These are phyloP conservation scores for Rhizoctonia solani DNA, from an alignment of 1,284 basidiomycete species.

Conservation along the genomic window DNA sequence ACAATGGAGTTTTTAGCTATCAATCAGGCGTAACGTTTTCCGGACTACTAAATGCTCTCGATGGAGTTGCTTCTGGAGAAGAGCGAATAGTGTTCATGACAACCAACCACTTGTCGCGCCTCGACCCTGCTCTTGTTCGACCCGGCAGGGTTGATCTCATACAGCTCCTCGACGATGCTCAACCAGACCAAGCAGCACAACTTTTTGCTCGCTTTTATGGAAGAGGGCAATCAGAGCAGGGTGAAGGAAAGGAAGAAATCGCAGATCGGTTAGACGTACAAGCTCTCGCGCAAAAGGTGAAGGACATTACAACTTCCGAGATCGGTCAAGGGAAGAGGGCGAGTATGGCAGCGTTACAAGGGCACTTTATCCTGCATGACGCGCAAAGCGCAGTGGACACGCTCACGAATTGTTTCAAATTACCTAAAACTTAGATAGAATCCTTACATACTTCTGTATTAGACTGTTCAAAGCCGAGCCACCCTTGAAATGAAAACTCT, in stretches of 20 bases:
- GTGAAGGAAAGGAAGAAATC: constrained; percentile 24
- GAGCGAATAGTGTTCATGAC: constrained; percentile 99
- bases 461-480: too few species aligned
- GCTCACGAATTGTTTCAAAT: constrained; percentile 40
- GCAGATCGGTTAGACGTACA: constrained; percentile 49
- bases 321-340: constrained; percentile 59
- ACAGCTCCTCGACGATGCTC: constrained; percentile 86
- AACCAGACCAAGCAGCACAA: constrained; percentile 74
- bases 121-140: constrained; percentile 55
- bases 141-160: constrained; percentile 92
- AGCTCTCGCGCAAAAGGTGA: constrained; percentile 55
- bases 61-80: constrained; percentile 96
- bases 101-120: constrained; percentile 80
- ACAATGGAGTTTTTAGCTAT: constrained; percentile 57
- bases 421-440: neutral
- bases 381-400: constrained; percentile 64
- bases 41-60: constrained; percentile 94
- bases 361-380: constrained; percentile 82
- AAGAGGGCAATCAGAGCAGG: constrained; percentile 42
- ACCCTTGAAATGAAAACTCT: too few species aligned
- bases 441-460: neutral
- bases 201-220: constrained; percentile 88
- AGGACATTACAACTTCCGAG: constrained; percentile 58
- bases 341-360: constrained; percentile 94
- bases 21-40: constrained; percentile 97